Evolutionary conservation across 1,284 basidiomycete genomes (phyloP).

Genomic region (Inonotus hispidus): DNA sequence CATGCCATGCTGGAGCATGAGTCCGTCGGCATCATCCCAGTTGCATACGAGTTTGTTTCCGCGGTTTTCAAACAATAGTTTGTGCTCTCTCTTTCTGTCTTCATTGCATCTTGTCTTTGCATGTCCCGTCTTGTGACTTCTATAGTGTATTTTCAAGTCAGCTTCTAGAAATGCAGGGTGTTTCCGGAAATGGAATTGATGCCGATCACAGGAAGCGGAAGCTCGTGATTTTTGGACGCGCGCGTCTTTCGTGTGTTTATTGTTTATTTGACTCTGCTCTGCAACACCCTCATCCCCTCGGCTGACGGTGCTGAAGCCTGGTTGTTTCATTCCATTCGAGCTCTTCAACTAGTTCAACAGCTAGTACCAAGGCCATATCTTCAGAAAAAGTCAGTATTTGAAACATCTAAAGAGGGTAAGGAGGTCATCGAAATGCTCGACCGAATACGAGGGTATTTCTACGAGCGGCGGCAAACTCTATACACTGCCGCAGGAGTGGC

Average conservation of each 20-base stretch:
- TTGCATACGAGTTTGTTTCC: neutral
- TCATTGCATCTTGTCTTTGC: neutral
- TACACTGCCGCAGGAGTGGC: conserved; percentile 39
- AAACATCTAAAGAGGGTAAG: too few species aligned
- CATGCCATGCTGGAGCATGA: neutral
- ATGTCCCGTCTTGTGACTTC: neutral
- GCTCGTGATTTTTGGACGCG: neutral
- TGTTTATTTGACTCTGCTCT: too few species aligned
- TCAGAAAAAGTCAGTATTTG: too few species aligned
- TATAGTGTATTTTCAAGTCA: neutral
- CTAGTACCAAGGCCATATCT: neutral
- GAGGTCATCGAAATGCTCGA: conserved; percentile 31
- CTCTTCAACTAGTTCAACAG: neutral
- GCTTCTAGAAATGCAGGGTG: neutral
- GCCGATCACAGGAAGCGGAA: neutral
- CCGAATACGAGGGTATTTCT: conserved; percentile 40
- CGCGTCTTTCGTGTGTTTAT: neutral
- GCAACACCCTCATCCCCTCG: neutral
- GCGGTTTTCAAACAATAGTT: neutral
- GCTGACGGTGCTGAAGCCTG: neutral
- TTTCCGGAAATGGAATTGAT: neutral
- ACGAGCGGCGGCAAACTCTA: conserved; percentile 43
- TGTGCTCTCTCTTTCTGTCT: neutral
- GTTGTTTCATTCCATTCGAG: neutral
- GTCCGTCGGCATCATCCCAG: neutral